Evolutionary conservation across 2,329 filamentous ascomycete genomes (phyloP), one percentile per base, ranked within the genome.

Genomic region (Nemania serpens): DNA sequence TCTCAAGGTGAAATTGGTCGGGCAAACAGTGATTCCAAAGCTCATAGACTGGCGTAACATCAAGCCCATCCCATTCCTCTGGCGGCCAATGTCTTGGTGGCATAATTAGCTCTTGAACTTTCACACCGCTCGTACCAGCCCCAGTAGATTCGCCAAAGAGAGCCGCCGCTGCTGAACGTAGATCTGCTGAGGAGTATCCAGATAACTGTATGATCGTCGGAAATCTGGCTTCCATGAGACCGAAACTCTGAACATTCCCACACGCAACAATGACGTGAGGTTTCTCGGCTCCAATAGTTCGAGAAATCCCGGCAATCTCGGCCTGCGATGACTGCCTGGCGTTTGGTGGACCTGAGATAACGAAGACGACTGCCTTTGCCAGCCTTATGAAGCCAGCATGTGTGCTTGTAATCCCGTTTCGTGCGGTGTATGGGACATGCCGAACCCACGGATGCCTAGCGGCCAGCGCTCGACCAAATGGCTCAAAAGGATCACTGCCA

Each of bases 351-450:
- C 81, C 81, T 3, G 82, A 82, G 42, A 87, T 79, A 58, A 91
- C 82, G 59, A 90, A 84, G 13, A 91, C 74, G 37, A 90, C 77
- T 1, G 81, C 80, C 48, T 81, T 82, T 3, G 87, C 86, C 57
- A 83, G 78, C 58, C 80, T 81, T 55, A 91, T 81, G 68, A 90
- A 89, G 53, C 81, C 81, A 50, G 82, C 76, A 73, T 93, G 87
- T 46, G 84, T 81, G 20, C 81, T 79, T 2, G 86, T 89, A 71
- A 91, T 85, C 43, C 88, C 88, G 59, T 80, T 75, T 54, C 81
- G 80, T 48, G 85, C 83, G 5, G 86, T 84, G 69, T 91, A 93
- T 5, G 90, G 89, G 45, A 91, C 84, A 71, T 93, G 90, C 18
- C 88, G 84, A 62, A 93, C 80, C 73, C 80, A 81, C 2, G 81